Conservation (phyloP, 179 eudicot species). For the Spinacia oleracea region DNA sequence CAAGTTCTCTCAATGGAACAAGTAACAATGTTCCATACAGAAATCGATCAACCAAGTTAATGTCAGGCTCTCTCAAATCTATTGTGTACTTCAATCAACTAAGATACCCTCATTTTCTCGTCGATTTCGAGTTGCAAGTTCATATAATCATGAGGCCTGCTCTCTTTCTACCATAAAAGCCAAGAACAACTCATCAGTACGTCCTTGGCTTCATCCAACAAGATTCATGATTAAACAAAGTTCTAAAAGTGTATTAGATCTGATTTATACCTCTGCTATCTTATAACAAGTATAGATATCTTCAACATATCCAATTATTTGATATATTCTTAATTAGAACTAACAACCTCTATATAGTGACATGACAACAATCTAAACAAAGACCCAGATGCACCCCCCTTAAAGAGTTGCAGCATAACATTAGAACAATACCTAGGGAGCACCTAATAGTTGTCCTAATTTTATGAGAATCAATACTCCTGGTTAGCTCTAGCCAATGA, state of each 20-base stretch:
- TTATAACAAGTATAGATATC: slow-evolving; percentile 71
- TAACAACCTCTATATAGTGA: no score
- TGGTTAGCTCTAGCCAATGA: no score
- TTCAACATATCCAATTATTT: slow-evolving; percentile 69
- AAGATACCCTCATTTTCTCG: slow-evolving; percentile 75
- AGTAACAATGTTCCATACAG: slow-evolving; percentile 48
- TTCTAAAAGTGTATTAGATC: no score
- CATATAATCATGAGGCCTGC: slow-evolving; percentile 54
- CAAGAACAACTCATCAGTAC: slow-evolving; percentile 5
- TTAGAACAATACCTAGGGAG: no score
- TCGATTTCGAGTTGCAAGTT: slow-evolving; percentile 66
- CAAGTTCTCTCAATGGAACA: slow-evolving; percentile 58
- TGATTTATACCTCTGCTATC: slow-evolving; percentile 58
- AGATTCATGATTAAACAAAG: neutral
- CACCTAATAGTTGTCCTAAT: no score
- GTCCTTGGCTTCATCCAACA: neutral
- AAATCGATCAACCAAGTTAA: slow-evolving; percentile 78
- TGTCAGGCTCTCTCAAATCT: slow-evolving; percentile 86
- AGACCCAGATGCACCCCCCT: no score
- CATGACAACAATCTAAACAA: no score
- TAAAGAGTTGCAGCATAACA: no score
- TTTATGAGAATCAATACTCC: no score
- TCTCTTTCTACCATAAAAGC: slow-evolving; percentile 47
- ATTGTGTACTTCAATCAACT: slow-evolving; percentile 81
- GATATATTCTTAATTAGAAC: no score